Evolutionary conservation across 768 basidiomycete genomes (phyloP).

Genomic region (Tylopilus plumbeoviolaceoides): DNA sequence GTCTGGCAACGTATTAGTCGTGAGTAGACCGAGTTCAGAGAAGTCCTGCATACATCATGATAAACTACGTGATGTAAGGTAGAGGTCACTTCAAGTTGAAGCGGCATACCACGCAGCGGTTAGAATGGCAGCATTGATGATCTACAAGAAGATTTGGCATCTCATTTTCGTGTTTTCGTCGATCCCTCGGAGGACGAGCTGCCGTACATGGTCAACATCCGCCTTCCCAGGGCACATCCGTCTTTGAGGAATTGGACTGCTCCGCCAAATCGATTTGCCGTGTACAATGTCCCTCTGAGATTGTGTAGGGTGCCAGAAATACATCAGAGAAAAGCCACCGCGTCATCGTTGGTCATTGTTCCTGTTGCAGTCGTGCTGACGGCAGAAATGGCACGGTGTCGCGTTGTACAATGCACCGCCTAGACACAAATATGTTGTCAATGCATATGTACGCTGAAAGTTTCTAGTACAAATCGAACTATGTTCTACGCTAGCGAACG

Average conservation of each 20-base stretch:
- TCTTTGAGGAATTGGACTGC: conserved; percentile 65
- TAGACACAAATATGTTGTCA: no score
- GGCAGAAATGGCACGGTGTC: conserved; percentile 35
- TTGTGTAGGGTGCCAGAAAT: conserved; percentile 71
- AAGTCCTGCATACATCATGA: background rate
- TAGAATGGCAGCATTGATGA: conserved; percentile 4
- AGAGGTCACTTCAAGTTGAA: conserved; percentile 1
- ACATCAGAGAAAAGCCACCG: conserved; percentile 60
- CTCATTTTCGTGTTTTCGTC: conserved; percentile 20
- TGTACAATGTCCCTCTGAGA: conserved; percentile 65
- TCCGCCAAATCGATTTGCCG: conserved; percentile 54
- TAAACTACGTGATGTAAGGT: conserved; percentile 1
- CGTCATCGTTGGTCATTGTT: conserved; percentile 16
- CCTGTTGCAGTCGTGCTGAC: conserved; percentile 12
- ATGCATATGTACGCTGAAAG: no score
- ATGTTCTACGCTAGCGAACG: no score
- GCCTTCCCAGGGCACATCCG: conserved; percentile 52
- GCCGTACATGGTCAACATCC: conserved; percentile 37
- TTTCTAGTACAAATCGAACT: no score
- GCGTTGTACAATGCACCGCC: no score
- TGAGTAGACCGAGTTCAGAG: no score
- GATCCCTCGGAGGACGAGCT: background rate
- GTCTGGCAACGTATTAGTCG: conserved; percentile 33
- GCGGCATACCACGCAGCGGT: conserved; percentile 2
- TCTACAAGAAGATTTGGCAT: background rate